phyloP scores from a whole-genome alignment of 2,329 filamentous ascomycete genomes.

The Stachybotrys elegans region DNA sequence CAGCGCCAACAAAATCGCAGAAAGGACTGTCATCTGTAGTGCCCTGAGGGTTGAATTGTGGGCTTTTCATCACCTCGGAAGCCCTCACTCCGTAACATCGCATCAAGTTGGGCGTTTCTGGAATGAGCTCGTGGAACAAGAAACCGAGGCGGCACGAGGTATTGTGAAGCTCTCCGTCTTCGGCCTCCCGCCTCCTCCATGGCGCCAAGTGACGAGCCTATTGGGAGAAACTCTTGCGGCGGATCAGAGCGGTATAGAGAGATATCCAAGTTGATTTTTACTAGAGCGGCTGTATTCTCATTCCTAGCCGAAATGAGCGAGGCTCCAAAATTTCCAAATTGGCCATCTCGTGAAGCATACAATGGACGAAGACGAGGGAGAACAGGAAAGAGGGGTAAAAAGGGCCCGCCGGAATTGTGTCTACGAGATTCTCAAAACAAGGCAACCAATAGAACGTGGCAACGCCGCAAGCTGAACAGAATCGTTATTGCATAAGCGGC shows the following conservation, averaged over 20 bases:
- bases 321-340: constrained; percentile 1
- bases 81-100: constrained; percentile 4
- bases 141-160: constrained; percentile 3
- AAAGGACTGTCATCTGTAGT: constrained; percentile 4
- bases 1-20: constrained; percentile 4
- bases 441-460: too few species aligned
- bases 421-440: too few species aligned
- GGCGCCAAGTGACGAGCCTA: constrained; percentile 2
- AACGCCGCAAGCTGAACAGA: too few species aligned
- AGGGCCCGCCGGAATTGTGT: too few species aligned
- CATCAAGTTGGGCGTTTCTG: constrained; percentile 3
- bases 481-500: too few species aligned
- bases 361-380: too few species aligned
- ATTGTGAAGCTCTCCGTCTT: constrained; percentile 3
- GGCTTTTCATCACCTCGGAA: constrained; percentile 3
- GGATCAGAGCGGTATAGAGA: neutral
- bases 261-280: constrained; percentile 6
- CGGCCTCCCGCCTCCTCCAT: constrained; percentile 2
- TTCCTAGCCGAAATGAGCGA: constrained; percentile 3
- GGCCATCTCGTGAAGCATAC: constrained; percentile 2
- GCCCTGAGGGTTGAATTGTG: constrained; percentile 1
- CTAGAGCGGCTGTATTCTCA: constrained; percentile 4
- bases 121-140: constrained; percentile 5
- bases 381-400: too few species aligned
- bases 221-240: constrained; percentile 1